Evolutionary conservation across 208 protist genomes (phyloP).

Genomic region (Acanthamoeba healyi): DNA sequence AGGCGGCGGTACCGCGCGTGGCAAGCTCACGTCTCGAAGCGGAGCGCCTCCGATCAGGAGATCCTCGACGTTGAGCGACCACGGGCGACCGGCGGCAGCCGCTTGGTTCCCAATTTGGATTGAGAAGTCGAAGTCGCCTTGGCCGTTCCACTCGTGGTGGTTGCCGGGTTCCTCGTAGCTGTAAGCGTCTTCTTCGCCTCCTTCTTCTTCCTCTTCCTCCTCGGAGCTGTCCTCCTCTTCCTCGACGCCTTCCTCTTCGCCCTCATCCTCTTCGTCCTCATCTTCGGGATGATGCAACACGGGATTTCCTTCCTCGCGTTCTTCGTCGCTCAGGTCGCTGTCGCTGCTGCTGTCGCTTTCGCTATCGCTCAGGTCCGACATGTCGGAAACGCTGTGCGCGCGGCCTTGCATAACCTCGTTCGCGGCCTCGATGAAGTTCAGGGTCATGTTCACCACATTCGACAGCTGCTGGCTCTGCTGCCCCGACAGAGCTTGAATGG

Average conservation of each 20-base stretch:
- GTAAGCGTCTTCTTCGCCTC: constrained; percentile 4
- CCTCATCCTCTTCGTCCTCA: constrained; percentile 41
- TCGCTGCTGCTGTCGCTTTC: background rate
- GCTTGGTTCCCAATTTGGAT: constrained; percentile 19
- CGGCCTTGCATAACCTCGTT: background rate
- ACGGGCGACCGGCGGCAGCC: background rate
- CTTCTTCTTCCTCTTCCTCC: background rate
- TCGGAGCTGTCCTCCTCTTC: constrained; percentile 16
- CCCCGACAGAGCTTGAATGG: background rate
- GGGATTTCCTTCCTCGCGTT: background rate
- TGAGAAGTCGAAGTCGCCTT: constrained; percentile 13
- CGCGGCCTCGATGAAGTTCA: constrained; percentile 15
- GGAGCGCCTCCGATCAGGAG: background rate
- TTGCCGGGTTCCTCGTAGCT: constrained; percentile 24
- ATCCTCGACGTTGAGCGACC: constrained; percentile 59
- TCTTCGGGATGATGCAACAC: constrained; percentile 12
- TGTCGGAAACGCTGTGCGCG: background rate
- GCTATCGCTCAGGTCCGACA: constrained; percentile 16
- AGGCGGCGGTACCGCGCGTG: background rate
- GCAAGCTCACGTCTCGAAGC: background rate
- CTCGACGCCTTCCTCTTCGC: constrained; percentile 6
- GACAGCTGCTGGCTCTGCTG: background rate
- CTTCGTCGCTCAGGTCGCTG: constrained; percentile 5
- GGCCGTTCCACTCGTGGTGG: background rate
- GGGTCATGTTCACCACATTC: background rate